Evolutionary conservation across 257 asterid genomes (phyloP), one percentile per base, ranked within the genome.

Genomic region (Gentiana dahurica): DNA sequence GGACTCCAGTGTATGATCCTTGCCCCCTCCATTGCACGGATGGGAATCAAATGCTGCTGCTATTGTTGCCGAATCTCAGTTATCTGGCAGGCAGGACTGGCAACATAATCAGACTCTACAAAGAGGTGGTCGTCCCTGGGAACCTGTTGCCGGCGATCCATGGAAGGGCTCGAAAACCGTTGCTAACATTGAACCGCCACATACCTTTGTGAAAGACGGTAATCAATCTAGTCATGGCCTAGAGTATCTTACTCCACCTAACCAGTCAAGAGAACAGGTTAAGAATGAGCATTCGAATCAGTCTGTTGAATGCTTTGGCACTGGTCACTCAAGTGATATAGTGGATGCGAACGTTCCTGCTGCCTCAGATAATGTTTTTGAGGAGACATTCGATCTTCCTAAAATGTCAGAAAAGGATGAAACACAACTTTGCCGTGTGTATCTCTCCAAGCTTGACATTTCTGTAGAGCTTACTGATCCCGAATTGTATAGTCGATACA

Each of bases 1-100:
- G 77, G 53, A 83, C 75, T 75, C 87, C 78, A 53, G 71, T 78
- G 58, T 90, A 83, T 34, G 87, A 75, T 59, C 70, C 93, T 37
- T 77, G 77, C 39, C 83, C 83, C 77, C 79, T 33, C 84, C 89
- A 4, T 70, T 85, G 54, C 89, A 78, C 74, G 73, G 81, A 3
- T 88, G 95, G 99, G 95, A 92, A 68, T 57, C 83, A 45, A 83
- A 77, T 68, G 81, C 45, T 80, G 48, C 83, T 43, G 80, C 68
- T 36, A 84, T 78, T 72, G 86, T 85, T n/a, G 94, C 81, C n/a
- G 97, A 88, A 47, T 71, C 94, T 58, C 85, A 81, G 59, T 69
- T 74, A 11, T 87, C 76, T 66, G 97, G 94, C 58, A 85, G 98
- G 71, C 68, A 87, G 54, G 93, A 82, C 61, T 88, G 95, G 95